Percentiles rank a stretch among this genome's conserved stretches.
These are phyloP conservation scores for Jimgerdemannia flammicorona DNA, from an alignment of 192 early-diverging fungal genomes.

Conservation along the genomic window DNA sequence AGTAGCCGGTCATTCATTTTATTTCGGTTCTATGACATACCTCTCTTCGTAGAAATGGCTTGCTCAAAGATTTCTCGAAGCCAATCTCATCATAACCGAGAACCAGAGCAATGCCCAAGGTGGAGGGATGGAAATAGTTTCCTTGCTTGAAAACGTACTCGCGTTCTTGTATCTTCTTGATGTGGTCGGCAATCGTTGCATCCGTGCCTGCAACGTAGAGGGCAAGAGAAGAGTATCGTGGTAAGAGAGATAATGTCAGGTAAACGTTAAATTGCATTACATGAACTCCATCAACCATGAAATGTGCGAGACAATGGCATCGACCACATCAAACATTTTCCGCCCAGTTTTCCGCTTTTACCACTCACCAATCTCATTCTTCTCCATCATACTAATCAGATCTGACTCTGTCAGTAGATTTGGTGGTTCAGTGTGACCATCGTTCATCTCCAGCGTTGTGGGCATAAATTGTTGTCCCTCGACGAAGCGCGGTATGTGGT, in stretches of 20 bases:
- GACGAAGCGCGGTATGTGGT: slow-evolving; percentile 66
- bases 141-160: slow-evolving; percentile 78
- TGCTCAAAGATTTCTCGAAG: slow-evolving; percentile 81
- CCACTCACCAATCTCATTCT: slow-evolving; percentile 80
- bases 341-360: background rate
- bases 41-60: slow-evolving; percentile 81
- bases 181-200: slow-evolving; percentile 95
- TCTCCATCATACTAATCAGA: slow-evolving; percentile 88
- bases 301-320: too few species aligned
- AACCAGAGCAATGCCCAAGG: slow-evolving; percentile 83
- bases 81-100: slow-evolving; percentile 85
- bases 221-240: background rate
- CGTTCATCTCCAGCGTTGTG: slow-evolving; percentile 57
- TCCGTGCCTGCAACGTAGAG: slow-evolving; percentile 69
- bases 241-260: background rate
- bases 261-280: background rate
- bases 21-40: slow-evolving; percentile 26
- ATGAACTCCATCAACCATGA: too few species aligned
- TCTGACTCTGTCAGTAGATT: slow-evolving; percentile 80
- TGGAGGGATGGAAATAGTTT: slow-evolving; percentile 64
- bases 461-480: slow-evolving; percentile 70
- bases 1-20: background rate
- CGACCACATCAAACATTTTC: background rate
- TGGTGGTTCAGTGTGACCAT: slow-evolving; percentile 67
- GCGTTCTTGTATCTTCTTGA: slow-evolving; percentile 87